phyloP scores from a whole-genome alignment of 768 basidiomycete genomes.

The Lentinula edodes region DNA sequence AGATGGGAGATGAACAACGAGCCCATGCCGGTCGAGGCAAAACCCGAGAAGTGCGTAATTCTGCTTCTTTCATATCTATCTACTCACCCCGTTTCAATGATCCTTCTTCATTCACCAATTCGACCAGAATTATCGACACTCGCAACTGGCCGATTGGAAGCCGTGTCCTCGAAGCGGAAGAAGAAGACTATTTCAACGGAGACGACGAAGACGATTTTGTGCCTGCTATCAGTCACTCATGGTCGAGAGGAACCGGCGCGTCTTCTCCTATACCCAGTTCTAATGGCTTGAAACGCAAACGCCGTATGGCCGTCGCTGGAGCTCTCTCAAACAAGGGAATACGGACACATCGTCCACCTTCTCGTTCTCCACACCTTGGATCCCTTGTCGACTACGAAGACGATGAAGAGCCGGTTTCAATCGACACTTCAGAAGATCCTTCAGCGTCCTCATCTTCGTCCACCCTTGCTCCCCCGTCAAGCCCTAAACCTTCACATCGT shows the following conservation, averaged over 20 bases:
- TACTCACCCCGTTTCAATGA: constrained; percentile 9
- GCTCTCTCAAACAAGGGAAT: constrained; percentile 35
- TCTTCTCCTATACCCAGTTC: constrained; percentile 29
- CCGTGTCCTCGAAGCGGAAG: constrained; percentile 61
- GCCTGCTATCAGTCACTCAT: constrained; percentile 32
- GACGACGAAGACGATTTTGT: constrained; percentile 69
- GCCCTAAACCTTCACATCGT: constrained; percentile 32
- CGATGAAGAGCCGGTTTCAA: constrained; percentile 53
- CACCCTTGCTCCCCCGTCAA: constrained; percentile 27
- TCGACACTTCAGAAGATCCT: neutral
- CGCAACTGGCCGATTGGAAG: constrained; percentile 42
- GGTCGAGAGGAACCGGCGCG: constrained; percentile 23
- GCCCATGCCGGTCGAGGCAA: constrained; percentile 51
- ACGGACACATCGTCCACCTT: constrained; percentile 30
- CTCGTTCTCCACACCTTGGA: constrained; percentile 49
- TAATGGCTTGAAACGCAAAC: constrained; percentile 52
- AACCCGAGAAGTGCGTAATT: constrained; percentile 42
- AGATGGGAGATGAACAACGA: constrained; percentile 93
- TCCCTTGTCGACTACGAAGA: constrained; percentile 76
- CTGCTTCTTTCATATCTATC: neutral
- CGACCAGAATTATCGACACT: constrained; percentile 31
- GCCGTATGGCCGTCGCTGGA: constrained; percentile 36
- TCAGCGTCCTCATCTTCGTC: constrained; percentile 24
- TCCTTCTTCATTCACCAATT: constrained; percentile 1
- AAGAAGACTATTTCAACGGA: constrained; percentile 91